Conservation (phyloP, 768 basidiomycete genomes). For the Kwoniella newhampshirensis region DNA sequence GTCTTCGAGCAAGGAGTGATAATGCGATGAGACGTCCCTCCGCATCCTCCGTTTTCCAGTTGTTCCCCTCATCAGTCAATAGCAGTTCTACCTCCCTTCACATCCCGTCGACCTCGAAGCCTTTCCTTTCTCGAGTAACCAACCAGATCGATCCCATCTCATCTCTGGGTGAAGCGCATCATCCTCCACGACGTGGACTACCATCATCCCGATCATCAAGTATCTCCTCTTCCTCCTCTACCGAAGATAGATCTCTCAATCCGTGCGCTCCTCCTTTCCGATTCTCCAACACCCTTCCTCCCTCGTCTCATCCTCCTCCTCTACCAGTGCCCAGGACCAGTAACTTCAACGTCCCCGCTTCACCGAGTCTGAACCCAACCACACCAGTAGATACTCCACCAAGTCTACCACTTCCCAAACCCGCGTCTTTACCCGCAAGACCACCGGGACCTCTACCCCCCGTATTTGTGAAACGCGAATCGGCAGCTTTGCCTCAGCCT, state of each 20-base stretch:
- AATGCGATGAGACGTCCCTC: not conserved
- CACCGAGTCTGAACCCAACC: no score
- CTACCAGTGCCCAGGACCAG: no score
- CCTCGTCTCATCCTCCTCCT: no score
- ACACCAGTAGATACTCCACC: no score
- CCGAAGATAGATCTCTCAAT: constrained; percentile 12
- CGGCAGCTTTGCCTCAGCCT: constrained; percentile 38
- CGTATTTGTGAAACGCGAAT: constrained; percentile 39
- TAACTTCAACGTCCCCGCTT: no score
- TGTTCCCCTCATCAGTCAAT: constrained; percentile 8
- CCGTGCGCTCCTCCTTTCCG: constrained; percentile 40
- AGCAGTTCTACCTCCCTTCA: constrained; percentile 2
- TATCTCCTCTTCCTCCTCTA: constrained; percentile 3
- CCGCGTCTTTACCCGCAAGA: constrained; percentile 24
- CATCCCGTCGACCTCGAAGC: no score
- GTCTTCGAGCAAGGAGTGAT: not conserved
- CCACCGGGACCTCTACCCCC: constrained; percentile 38
- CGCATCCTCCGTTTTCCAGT: not conserved
- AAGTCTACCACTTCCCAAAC: constrained; percentile 8
- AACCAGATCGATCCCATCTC: no score
- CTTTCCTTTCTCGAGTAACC: no score
- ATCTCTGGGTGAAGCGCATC: not conserved
- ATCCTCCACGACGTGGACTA: not conserved
- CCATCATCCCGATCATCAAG: constrained; percentile 11
- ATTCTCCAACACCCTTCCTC: constrained; percentile 16